A percentile compares a stretch with the other conserved stretches of the same genome.
Conservation (phyloP, 306 rosid species). For the Parietaria judaica region DNA sequence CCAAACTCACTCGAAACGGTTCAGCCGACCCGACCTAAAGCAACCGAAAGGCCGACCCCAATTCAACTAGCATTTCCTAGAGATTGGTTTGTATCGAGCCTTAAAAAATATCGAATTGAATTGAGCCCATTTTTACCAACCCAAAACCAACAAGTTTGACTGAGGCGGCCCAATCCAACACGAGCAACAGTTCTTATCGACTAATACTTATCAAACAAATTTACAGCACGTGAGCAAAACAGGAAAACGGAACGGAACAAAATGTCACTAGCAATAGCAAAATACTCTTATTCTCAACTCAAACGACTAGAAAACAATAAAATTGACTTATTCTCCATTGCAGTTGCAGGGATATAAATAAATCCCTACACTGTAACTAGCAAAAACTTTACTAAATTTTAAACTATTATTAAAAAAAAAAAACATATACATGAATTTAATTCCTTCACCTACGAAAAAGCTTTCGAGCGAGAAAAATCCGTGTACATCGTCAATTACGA, state of each 20-base stretch:
- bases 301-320: background rate
- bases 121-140: no score
- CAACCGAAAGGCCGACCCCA: no score
- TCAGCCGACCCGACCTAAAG: no score
- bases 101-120: no score
- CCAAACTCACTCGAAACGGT: no score
- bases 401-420: background rate
- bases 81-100: no score
- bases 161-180: no score
- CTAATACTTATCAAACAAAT: no score
- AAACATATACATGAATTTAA: background rate
- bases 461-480: background rate
- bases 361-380: background rate
- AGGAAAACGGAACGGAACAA: background rate
- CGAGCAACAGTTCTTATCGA: no score
- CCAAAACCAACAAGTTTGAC: no score
- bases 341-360: background rate
- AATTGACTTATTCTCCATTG: constrained; percentile 1
- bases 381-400: background rate
- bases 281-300: background rate
- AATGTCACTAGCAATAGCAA: background rate
- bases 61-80: no score
- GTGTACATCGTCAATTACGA: background rate
- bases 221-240: no score
- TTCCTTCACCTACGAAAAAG: constrained; percentile 3